Evolutionary conservation across 1,139 yeast species (phyloP).

Genomic region (Sugiyamaella pinicola): DNA sequence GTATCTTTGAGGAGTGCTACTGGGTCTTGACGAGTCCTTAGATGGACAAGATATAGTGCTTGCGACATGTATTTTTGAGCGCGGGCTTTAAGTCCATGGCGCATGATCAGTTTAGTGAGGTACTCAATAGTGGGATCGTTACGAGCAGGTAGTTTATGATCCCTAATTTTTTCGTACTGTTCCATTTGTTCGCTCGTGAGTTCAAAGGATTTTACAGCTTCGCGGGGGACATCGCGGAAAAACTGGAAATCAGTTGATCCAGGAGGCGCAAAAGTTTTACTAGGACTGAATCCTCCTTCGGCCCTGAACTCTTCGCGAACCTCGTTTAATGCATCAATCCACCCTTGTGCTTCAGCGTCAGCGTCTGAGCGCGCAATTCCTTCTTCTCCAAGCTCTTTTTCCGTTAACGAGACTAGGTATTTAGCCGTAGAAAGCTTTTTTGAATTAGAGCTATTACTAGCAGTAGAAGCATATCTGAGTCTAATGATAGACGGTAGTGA

Average conservation of each 20-base stretch:
- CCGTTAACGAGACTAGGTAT: constrained; percentile 29
- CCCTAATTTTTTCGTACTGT: constrained; percentile 54
- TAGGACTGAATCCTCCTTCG: constrained; percentile 40
- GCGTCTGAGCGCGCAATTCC: constrained; percentile 27
- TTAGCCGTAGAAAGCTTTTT: constrained; percentile 28
- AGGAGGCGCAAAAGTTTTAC: constrained; percentile 40
- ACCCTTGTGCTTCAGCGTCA: constrained; percentile 65
- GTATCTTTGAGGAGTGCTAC: constrained; percentile 71
- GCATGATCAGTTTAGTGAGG: constrained; percentile 86
- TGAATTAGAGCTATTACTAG: not conserved
- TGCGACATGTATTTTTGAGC: constrained; percentile 76
- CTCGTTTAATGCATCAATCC: constrained; percentile 63
- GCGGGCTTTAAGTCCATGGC: constrained; percentile 81
- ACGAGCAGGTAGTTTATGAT: constrained; percentile 60
- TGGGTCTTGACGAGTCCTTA: constrained; percentile 74
- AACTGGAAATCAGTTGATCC: constrained; percentile 35
- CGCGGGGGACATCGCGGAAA: constrained; percentile 26
- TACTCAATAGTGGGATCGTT: constrained; percentile 73
- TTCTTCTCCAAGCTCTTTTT: constrained; percentile 25
- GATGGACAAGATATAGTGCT: constrained; percentile 78
- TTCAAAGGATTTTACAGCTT: constrained; percentile 28
- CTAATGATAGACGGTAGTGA: not conserved
- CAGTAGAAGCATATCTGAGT: constrained; percentile 4
- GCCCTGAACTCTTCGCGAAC: constrained; percentile 52
- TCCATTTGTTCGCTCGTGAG: constrained; percentile 64